phyloP scores from a whole-genome alignment of 2,329 filamentous ascomycete genomes.

The Cordyceps tenuipes region DNA sequence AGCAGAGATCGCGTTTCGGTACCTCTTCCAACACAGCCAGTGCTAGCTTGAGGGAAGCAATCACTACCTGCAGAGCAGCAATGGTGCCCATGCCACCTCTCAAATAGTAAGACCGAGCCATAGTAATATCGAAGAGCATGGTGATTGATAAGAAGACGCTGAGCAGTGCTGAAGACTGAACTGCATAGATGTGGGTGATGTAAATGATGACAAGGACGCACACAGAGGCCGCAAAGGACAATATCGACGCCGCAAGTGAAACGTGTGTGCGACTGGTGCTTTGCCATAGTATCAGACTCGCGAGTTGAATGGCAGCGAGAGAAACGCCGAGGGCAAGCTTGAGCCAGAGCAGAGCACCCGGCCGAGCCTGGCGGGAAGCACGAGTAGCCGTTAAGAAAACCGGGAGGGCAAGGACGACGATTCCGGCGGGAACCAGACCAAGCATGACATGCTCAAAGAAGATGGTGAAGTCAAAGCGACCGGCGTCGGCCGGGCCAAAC shows the following conservation, averaged over 20 bases:
- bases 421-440: not conserved
- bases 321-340: conserved; percentile 14
- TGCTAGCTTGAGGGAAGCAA: conserved; percentile 20
- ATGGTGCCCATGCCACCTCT: conserved; percentile 18
- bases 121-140: conserved; percentile 25
- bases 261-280: conserved; percentile 13
- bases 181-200: conserved; percentile 24
- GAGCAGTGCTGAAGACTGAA: conserved; percentile 26
- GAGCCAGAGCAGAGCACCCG: conserved; percentile 15
- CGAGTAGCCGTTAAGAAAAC: not conserved
- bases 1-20: conserved; percentile 17
- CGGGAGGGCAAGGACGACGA: not conserved
- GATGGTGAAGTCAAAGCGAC: conserved; percentile 23
- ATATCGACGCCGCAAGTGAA: conserved; percentile 21
- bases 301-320: conserved; percentile 14
- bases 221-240: conserved; percentile 22
- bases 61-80: conserved; percentile 20
- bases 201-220: conserved; percentile 23
- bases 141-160: conserved; percentile 24
- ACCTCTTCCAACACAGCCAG: conserved; percentile 25
- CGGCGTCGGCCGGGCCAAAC: conserved; percentile 33
- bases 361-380: not conserved
- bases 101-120: conserved; percentile 26
- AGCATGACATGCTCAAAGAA: conserved; percentile 1
- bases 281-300: conserved; percentile 22